Evolutionary conservation across 2,329 filamentous ascomycete species (phyloP).

Genomic region (Penicillium glabrum): DNA sequence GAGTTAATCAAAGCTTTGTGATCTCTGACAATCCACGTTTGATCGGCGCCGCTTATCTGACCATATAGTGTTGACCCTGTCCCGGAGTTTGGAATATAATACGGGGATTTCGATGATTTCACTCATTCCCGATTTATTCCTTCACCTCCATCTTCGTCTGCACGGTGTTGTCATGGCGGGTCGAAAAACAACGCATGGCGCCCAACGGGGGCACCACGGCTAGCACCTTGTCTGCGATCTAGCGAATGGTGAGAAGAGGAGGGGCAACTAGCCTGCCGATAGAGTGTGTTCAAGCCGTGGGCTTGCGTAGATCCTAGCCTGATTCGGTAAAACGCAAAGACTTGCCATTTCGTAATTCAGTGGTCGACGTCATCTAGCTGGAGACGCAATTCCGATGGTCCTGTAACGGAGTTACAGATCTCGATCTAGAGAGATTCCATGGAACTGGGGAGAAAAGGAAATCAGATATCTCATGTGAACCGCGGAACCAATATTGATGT

Average conservation of each 20-base stretch:
- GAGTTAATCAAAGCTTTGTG: not conserved
- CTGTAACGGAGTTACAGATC: no score
- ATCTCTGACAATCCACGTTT: not conserved
- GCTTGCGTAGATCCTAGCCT: not conserved
- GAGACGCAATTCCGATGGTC: not conserved
- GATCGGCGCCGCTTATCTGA: not conserved
- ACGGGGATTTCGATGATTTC: not conserved
- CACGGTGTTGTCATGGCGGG: not conserved
- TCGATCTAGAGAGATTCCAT: no score
- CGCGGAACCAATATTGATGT: no score
- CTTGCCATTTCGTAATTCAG: not conserved
- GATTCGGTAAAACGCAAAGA: not conserved
- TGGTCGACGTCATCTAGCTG: not conserved
- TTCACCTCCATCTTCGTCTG: not conserved
- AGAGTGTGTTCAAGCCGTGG: not conserved
- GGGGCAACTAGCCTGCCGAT: not conserved
- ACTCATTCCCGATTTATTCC: not conserved
- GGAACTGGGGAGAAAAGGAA: no score
- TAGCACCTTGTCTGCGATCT: not conserved
- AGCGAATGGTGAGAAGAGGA: not conserved
- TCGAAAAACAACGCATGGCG: not conserved
- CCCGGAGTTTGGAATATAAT: not conserved
- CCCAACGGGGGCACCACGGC: not conserved
- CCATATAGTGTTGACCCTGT: not conserved
- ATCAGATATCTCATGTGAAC: no score